Evolutionary conservation across 768 basidiomycete genomes (phyloP).

Genomic region (Rhizopogon vinicolor): DNA sequence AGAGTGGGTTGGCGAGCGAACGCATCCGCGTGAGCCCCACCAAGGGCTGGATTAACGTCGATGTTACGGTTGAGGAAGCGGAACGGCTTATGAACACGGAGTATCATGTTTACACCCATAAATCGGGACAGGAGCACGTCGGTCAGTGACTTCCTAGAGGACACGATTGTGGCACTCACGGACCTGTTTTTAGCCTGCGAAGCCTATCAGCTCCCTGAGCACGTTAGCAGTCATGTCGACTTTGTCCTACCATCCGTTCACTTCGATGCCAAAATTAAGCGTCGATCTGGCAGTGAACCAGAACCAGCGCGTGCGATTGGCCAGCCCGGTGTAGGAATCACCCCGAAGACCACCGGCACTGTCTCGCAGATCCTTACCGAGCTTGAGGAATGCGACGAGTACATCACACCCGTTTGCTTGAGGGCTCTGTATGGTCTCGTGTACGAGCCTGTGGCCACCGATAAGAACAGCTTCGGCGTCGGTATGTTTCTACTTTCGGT

Average conservation of each 20-base stretch:
- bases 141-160: slow-evolving; percentile 16
- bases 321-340: slow-evolving; percentile 8
- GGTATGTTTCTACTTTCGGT: slow-evolving; percentile 11
- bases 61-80: slow-evolving; percentile 27
- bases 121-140: slow-evolving; percentile 21
- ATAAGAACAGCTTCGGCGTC: slow-evolving; percentile 29
- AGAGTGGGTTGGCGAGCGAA: slow-evolving; percentile 16
- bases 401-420: slow-evolving; percentile 28
- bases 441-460: slow-evolving; percentile 18
- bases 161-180: background rate
- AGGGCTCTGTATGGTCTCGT: slow-evolving; percentile 19
- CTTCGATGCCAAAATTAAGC: slow-evolving; percentile 22
- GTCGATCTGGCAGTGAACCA: slow-evolving; percentile 7
- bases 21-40: slow-evolving; percentile 16
- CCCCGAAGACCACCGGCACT: slow-evolving; percentile 12
- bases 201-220: slow-evolving; percentile 27
- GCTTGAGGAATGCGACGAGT: slow-evolving; percentile 17
- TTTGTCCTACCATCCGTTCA: slow-evolving; percentile 29
- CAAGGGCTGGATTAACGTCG: slow-evolving; percentile 23
- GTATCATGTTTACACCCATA: slow-evolving; percentile 29
- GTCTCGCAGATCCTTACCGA: slow-evolving; percentile 9
- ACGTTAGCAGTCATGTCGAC: slow-evolving; percentile 28
- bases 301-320: slow-evolving; percentile 12
- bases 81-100: slow-evolving; percentile 28
- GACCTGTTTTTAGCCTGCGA: slow-evolving; percentile 21